These are phyloP conservation scores for Russula olivacea DNA, from an alignment of 768 basidiomycete species.

Conservation along the genomic window DNA sequence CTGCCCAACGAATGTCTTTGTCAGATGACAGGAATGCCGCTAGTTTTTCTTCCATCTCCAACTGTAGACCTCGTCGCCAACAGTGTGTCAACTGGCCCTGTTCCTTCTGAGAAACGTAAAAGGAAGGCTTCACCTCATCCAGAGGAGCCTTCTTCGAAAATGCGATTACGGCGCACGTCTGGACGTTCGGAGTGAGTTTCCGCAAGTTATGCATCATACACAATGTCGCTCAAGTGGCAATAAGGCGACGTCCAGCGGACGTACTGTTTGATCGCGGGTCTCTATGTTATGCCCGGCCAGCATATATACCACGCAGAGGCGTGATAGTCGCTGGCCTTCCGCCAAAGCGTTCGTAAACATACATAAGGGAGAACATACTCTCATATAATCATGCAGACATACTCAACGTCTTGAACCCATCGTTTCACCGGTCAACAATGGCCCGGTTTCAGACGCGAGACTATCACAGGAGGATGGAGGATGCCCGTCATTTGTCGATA, in stretches of 20 bases:
- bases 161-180: background rate
- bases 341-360: conserved; percentile 47
- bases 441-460: conserved; percentile 35
- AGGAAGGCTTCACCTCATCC: conserved; percentile 15
- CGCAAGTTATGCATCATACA: background rate
- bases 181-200: conserved; percentile 2
- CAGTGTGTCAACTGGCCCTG: background rate
- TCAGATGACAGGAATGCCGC: conserved; percentile 71
- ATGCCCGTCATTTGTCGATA: conserved; percentile 64
- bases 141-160: conserved; percentile 9
- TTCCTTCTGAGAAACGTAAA: conserved; percentile 7
- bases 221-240: conserved; percentile 5
- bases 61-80: background rate
- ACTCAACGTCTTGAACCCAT: conserved; percentile 51
- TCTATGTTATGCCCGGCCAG: conserved; percentile 65
- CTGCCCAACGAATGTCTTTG: conserved; percentile 81
- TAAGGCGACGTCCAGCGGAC: conserved; percentile 44
- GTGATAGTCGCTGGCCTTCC: conserved; percentile 61
- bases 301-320: conserved; percentile 43
- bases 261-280: conserved; percentile 48
- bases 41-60: conserved; percentile 42
- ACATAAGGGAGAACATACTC: background rate
- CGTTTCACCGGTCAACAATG: conserved; percentile 35
- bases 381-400: conserved; percentile 43
- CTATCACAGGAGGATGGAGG: conserved; percentile 40